Percentiles rank a stretch among this genome's conserved stretches.
Conservation (phyloP, 768 basidiomycete genomes). For the Rhodotorula sphaerocarpa region DNA sequence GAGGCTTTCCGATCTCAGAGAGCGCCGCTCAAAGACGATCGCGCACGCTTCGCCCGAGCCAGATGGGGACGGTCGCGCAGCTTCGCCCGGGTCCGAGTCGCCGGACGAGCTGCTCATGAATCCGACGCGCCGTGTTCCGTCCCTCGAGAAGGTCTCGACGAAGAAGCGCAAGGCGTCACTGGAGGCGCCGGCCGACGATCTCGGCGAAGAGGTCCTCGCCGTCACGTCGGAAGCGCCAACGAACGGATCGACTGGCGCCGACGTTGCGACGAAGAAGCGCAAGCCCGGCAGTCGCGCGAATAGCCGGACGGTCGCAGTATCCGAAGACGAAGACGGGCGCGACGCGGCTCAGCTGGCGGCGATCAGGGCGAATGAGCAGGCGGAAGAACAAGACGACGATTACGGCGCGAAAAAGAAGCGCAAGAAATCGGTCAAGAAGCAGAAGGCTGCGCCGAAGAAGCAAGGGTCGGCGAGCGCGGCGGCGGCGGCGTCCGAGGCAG, state of each 20-base stretch:
- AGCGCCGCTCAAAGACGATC: not conserved
- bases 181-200: too few relatives aligned
- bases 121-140: too few relatives aligned
- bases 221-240: not conserved
- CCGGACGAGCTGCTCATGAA: too few relatives aligned
- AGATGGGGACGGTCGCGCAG: not conserved
- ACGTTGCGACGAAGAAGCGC: too few relatives aligned
- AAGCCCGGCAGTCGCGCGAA: too few relatives aligned
- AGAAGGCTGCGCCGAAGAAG: not conserved
- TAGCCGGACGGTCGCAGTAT: not conserved
- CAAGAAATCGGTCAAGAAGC: slow-evolving; percentile 1
- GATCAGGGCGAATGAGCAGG: not conserved
- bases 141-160: too few relatives aligned
- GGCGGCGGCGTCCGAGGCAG: not conserved
- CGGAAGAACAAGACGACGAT: not conserved
- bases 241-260: too few relatives aligned
- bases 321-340: slow-evolving; percentile 16
- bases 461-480: not conserved
- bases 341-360: too few relatives aligned
- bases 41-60: not conserved
- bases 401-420: not conserved
- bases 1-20: too few relatives aligned
- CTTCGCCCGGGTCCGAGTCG: not conserved
- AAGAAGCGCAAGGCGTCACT: too few relatives aligned
- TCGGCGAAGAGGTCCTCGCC: not conserved